Evolutionary conservation across 2,329 filamentous ascomycete genomes (phyloP), one percentile per base, ranked within the genome.

Genomic region (Trichophyton schoenleinii): DNA sequence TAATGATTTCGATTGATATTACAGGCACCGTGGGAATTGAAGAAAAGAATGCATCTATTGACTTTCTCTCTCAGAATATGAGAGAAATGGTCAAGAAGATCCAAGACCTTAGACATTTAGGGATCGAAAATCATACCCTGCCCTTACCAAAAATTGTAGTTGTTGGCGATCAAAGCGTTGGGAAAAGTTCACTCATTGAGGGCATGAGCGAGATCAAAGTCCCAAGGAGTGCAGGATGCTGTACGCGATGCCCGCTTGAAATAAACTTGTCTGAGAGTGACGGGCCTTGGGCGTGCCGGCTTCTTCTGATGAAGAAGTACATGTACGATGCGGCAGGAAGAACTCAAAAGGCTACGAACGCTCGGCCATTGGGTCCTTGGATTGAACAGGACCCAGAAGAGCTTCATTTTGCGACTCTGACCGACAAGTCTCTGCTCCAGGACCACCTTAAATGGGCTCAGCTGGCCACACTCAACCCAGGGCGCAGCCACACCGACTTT

Each of bases 131-230:
- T 18, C 81, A 84, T 3, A 68, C 77, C 0, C 82, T 89, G 0
- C 82, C 83, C 0, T 76, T 95, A 0, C 89, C 91, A 0, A 89
- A 90, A 66, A 84, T 95, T 8, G 87, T 92, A 4, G 82, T 95
- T 0, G 84, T 95, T 0, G 91, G 91, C 0, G 90, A 95, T 57
- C 91, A 96, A 68, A 88, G 84, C 0, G 87, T 89, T 0, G 91
- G 91, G 0, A 96, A 96, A 70, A 90, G 86, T 0, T 90, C 80
- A 0, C 69, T 82, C 0, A 80, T 81, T 59, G 85, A 85, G 11
- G 85, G 82, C 0, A 81, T 88, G 63, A 75, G 55, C 0, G 87
- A 86, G 3, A 85, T 94, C 25, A 84, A 85, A 20, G 82, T 92
- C 0, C 89, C 89, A 0, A 80, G 87, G 1, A 83, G 81, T 46